Conservation (phyloP, 257 asterid species). For the Nicotiana benthamiana region DNA sequence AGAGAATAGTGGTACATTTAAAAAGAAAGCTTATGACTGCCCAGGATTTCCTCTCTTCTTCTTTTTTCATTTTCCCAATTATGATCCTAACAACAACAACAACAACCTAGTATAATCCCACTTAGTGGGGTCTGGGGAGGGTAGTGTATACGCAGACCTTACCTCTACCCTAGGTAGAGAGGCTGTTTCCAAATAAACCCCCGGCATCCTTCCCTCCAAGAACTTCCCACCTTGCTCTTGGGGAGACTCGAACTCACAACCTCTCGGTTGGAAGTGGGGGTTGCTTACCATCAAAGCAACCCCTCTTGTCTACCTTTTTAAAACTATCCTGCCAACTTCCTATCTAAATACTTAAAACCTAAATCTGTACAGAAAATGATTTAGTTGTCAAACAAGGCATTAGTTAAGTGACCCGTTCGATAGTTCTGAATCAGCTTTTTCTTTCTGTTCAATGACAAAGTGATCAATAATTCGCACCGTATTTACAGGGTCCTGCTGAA, state of each 20-base stretch:
- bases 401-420: conserved; percentile 33
- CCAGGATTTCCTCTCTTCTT: neutral
- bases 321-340: neutral
- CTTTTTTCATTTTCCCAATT: neutral
- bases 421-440: conserved; percentile 24
- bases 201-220: no score
- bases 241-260: no score
- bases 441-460: conserved; percentile 52
- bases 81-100: no score
- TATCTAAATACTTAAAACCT: neutral
- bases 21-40: neutral
- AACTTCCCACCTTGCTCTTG: no score
- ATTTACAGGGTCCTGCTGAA: conserved; percentile 73
- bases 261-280: no score
- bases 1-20: neutral
- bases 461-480: conserved; percentile 72
- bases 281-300: no score
- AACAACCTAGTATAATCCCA: no score
- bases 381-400: neutral
- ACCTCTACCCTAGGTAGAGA: no score
- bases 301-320: no score
- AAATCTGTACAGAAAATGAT: neutral
- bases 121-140: no score
- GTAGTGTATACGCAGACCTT: no score
- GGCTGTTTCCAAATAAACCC: no score